phyloP scores from a whole-genome alignment of 768 basidiomycete species.

The Lepiota venenata region DNA sequence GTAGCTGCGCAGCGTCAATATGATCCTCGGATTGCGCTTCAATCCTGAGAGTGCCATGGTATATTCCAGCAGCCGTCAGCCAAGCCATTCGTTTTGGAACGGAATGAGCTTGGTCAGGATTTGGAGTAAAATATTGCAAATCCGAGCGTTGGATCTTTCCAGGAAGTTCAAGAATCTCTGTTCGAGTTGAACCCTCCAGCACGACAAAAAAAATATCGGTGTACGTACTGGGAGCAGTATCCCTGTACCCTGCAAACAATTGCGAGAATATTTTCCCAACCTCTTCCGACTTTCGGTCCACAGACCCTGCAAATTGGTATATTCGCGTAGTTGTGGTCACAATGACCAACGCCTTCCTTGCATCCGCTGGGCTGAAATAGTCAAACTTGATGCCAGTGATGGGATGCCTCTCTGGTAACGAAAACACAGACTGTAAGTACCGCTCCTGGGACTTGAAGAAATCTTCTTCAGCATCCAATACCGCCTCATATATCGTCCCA shows the following conservation, averaged over 20 bases:
- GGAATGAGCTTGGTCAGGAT: conserved; percentile 65
- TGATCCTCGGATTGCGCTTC: conserved; percentile 67
- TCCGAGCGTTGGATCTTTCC: conserved; percentile 74
- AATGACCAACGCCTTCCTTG: conserved; percentile 64
- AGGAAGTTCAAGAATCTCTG: conserved; percentile 90
- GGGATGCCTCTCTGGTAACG: conserved; percentile 75
- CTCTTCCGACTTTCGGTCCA: conserved; percentile 71
- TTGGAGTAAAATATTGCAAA: conserved; percentile 74
- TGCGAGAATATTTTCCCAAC: conserved; percentile 68
- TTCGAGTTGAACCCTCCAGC: conserved; percentile 8
- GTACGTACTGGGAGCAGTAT: conserved; percentile 70
- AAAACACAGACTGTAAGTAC: conserved; percentile 69
- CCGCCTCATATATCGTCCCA: conserved; percentile 84
- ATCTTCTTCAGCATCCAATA: conserved; percentile 88
- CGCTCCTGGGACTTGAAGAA: conserved; percentile 89
- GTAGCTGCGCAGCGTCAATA: conserved; percentile 73
- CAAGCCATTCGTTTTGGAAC: conserved; percentile 80
- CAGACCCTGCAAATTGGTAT: conserved; percentile 81
- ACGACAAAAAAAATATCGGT: conserved; percentile 21
- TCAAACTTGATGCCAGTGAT: conserved; percentile 87
- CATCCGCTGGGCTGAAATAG: conserved; percentile 62
- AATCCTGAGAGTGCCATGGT: conserved; percentile 77
- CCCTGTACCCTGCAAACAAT: conserved; percentile 72
- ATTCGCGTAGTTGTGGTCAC: conserved; percentile 85
- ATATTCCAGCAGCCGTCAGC: conserved; percentile 90